Conservation (phyloP, 2,329 filamentous ascomycete genomes). For the Paracamarosporium sp. region DNA sequence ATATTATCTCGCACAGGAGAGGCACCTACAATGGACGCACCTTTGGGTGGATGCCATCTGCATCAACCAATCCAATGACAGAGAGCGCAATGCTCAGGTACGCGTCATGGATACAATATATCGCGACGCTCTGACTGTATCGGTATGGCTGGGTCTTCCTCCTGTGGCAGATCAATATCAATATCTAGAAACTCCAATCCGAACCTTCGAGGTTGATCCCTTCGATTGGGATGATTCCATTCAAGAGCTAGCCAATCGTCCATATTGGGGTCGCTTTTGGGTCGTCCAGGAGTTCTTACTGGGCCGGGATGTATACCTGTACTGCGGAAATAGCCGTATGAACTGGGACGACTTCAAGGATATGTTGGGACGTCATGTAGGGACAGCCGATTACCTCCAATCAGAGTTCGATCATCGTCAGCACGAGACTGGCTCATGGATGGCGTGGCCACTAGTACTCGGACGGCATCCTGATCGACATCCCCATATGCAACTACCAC, state of each 20-base stretch:
- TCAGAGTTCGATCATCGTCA: constrained; percentile 1
- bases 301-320: constrained; percentile 1
- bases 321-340: background rate
- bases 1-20: background rate
- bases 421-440: constrained; percentile 5
- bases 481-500: constrained; percentile 13
- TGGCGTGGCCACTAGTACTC: constrained; percentile 3
- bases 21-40: background rate
- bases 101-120: constrained; percentile 14
- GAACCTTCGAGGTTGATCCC: background rate
- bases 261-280: constrained; percentile 13
- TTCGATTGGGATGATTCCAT: constrained; percentile 6
- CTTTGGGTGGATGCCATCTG: constrained; percentile 7
- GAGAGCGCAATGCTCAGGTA: constrained; percentile 14
- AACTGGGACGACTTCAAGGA: constrained; percentile 3
- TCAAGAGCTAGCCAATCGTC: constrained; percentile 9
- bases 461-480: constrained; percentile 10
- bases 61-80: constrained; percentile 10
- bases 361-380: background rate
- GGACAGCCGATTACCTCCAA: background rate
- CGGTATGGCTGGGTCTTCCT: constrained; percentile 12
- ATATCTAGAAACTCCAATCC: background rate
- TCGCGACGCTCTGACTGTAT: constrained; percentile 5
- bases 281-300: constrained; percentile 11
- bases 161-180: background rate